Evolutionary conservation across 768 basidiomycete genomes (phyloP), one percentile per base, ranked within the genome.

Genomic region (Suillus tomentosus): DNA sequence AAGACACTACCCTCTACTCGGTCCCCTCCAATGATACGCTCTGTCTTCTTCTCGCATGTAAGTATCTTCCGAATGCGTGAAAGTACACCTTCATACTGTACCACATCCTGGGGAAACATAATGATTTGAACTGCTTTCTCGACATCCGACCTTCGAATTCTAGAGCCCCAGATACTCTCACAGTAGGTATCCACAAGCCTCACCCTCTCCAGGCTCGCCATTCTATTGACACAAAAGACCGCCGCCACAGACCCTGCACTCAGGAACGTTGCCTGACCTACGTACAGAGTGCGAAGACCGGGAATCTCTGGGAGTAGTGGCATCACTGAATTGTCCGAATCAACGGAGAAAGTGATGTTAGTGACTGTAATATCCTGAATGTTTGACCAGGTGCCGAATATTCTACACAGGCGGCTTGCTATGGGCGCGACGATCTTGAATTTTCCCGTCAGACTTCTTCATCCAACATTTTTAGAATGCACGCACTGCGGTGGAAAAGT

Each of bases 401-500:
- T 68, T 55, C 64, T 60, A 64, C 74, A 76, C 47, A 76, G 65
- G 62, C 66, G 70, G 2, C 65, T 61, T 10, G 71, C 70, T 5
- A 73, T 65, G 5, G 60, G 57, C 1, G 72, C 61, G 17, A 76
- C 66, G 22, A 78, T 74, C 71, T 76, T 65, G 24, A 57, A 19
- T 2, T 19, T 56, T 34, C 11, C n/a, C 13, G 40, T 40, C 14
- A 42, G 42, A 39, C 17, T 22, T 47, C 9, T 43, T 24, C n/a
- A 9, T 5, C 15, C 62, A 40, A 42, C 11, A 37, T 17, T 13
- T 24, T 50, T 36, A 56, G 15, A 40, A 6, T 34, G 24, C 19
- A 78, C 83, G 67, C 68, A 87, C 87, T 37, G 86, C 85, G n/a
- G 77, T 84, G 1, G 86, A 86, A 68, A 87, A 85, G 67, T 87